These are phyloP conservation scores for Nicotiana benthamiana DNA, from an alignment of 257 asterid genomes.

Conservation along the genomic window DNA sequence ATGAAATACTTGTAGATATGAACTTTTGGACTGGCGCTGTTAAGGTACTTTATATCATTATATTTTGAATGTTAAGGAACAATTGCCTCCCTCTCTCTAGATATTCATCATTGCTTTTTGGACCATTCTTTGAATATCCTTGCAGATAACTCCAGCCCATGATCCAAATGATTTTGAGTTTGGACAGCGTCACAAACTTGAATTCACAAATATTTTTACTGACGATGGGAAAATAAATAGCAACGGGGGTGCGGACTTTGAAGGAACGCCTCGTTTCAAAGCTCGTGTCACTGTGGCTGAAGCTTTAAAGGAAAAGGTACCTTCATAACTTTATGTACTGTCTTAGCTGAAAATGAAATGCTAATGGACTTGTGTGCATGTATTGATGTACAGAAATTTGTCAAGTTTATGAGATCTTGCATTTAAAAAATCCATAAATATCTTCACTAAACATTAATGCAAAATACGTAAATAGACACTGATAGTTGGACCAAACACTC, in stretches of 20 bases:
- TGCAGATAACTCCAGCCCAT: constrained; percentile 91
- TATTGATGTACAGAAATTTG: background rate
- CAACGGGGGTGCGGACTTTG: constrained; percentile 65
- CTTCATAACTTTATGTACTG: background rate
- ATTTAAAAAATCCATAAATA: background rate
- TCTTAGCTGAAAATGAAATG: background rate
- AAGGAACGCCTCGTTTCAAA: constrained; percentile 69
- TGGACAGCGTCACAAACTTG: constrained; percentile 78
- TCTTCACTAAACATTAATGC: background rate
- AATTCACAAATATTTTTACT: constrained; percentile 69
- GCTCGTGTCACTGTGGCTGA: constrained; percentile 69
- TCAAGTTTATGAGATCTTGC: background rate
- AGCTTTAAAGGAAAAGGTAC: constrained; percentile 71
- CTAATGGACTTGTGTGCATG: background rate
- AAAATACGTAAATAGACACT: background rate
- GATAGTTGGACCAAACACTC: too few species aligned
- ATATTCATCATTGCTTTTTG: constrained; percentile 11
- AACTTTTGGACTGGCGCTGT: constrained; percentile 93
- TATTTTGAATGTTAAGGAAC: background rate
- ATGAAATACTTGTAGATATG: constrained; percentile 74
- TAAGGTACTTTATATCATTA: constrained; percentile 38
- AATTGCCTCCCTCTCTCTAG: background rate
- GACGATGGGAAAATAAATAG: constrained; percentile 90
- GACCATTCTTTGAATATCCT: constrained; percentile 2
- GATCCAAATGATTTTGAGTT: constrained; percentile 96